phyloP scores from a whole-genome alignment of 371 early-diverging fungal species.

The Mortierella sp. region DNA sequence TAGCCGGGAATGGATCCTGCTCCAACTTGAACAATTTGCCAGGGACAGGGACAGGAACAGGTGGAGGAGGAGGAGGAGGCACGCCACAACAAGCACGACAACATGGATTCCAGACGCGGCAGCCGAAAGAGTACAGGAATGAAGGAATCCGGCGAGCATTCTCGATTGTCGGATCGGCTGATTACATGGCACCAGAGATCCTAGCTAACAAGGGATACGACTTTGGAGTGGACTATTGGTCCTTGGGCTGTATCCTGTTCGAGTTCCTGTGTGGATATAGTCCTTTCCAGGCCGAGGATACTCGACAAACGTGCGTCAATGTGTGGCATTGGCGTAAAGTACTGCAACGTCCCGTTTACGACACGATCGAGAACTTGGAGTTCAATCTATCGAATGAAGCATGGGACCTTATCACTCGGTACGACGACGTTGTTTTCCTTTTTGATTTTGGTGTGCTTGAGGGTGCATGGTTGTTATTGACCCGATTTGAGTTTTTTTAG shows the following conservation, averaged over 20 bases:
- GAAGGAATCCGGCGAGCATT: conserved; percentile 61
- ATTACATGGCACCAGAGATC: conserved; percentile 86
- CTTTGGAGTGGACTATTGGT: conserved; percentile 88
- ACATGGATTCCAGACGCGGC: conserved; percentile 34
- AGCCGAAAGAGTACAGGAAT: conserved; percentile 55
- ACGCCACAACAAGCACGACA: conserved; percentile 39
- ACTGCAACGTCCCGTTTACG: conserved; percentile 77
- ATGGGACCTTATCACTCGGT: conserved; percentile 77
- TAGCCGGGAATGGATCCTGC: conserved; percentile 27
- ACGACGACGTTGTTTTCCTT: no score
- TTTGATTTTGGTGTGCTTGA: no score
- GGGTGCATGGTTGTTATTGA: background rate
- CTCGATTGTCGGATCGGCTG: conserved; percentile 85
- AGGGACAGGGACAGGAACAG: conserved; percentile 24
- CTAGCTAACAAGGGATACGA: conserved; percentile 74
- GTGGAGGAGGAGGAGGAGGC: no score
- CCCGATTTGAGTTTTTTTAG: conserved; percentile 16
- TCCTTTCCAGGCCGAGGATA: conserved; percentile 80
- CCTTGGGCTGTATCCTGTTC: conserved; percentile 91
- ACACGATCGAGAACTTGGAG: conserved; percentile 72
- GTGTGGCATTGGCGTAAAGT: conserved; percentile 83
- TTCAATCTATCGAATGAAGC: conserved; percentile 77
- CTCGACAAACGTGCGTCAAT: conserved; percentile 85
- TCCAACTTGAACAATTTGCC: conserved; percentile 13
- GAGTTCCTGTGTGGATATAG: conserved; percentile 85